Evolutionary conservation across 2,329 filamentous ascomycete genomes (phyloP).

Genomic region (Talaromyces albobiverticillius): DNA sequence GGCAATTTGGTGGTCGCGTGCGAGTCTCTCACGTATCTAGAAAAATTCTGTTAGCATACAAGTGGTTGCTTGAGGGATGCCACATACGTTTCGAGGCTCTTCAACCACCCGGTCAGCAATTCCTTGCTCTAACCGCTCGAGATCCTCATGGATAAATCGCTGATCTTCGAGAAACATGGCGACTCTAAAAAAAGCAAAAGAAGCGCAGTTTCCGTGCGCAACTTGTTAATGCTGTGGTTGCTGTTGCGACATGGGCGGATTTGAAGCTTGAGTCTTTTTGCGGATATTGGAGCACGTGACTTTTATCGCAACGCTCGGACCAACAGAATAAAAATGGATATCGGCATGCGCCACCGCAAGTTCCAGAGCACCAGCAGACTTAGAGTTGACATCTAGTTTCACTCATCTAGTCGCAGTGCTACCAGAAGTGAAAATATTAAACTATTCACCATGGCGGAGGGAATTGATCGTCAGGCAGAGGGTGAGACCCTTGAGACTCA

Average conservation of each 20-base stretch:
- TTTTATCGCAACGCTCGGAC: conserved; percentile 18
- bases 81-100: conserved; percentile 80
- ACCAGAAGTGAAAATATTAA: neutral
- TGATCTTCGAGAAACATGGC: conserved; percentile 87
- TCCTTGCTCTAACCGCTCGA: conserved; percentile 92
- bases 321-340: conserved; percentile 23
- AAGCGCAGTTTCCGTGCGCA: neutral
- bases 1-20: conserved; percentile 87
- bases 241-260: neutral
- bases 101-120: conserved; percentile 85
- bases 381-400: neutral
- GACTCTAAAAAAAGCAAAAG: neutral
- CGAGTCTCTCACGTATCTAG: conserved; percentile 82
- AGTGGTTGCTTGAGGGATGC: conserved; percentile 4
- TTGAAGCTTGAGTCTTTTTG: conserved; percentile 22
- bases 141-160: conserved; percentile 89
- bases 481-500: conserved; percentile 31
- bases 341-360: conserved; percentile 12
- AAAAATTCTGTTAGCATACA: conserved; percentile 13
- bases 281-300: conserved; percentile 24
- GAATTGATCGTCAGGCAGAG: conserved; percentile 87
- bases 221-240: neutral
- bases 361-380: neutral
- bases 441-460: conserved; percentile 74
- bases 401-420: neutral